A percentile compares a stretch with the other conserved stretches of the same genome.
phyloP scores from a whole-genome alignment of 1,284 basidiomycete species.

The Moesziomyces globuligerus region DNA sequence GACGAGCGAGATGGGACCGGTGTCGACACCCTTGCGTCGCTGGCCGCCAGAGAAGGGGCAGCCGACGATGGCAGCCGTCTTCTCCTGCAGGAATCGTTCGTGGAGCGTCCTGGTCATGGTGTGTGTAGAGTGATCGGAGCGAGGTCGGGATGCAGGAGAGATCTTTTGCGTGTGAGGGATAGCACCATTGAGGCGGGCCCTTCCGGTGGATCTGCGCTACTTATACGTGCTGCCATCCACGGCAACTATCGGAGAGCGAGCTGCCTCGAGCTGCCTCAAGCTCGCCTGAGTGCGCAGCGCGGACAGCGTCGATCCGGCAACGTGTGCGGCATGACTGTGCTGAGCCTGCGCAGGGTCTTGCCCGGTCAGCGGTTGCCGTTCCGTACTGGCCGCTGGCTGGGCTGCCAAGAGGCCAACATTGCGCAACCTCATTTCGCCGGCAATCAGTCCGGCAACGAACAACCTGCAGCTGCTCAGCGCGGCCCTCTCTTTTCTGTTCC shows the following conservation, averaged over 20 bases:
- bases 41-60: conserved; percentile 65
- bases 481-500: conserved; percentile 4
- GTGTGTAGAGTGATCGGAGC: not conserved
- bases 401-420: conserved; percentile 1
- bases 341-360: too few relatives aligned
- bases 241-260: not conserved
- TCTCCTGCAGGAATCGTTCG: conserved; percentile 49
- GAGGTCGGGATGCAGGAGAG: not conserved
- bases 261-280: not conserved
- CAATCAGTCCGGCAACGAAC: conserved; percentile 39
- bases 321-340: not conserved
- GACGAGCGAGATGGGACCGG: conserved; percentile 60
- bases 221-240: conserved; percentile 2
- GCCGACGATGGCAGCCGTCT: conserved; percentile 59
- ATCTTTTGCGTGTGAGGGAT: not conserved
- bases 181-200: not conserved
- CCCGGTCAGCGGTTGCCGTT: too few relatives aligned
- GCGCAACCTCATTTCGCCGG: conserved; percentile 8
- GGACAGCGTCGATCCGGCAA: conserved; percentile 17
- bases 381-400: too few relatives aligned
- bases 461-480: too few relatives aligned
- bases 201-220: not conserved
- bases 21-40: conserved; percentile 63
- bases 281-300: too few relatives aligned
- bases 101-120: conserved; percentile 37